phyloP scores from a whole-genome alignment of 495 filamentous ascomycete genomes.

The Penicilliopsis zonata region DNA sequence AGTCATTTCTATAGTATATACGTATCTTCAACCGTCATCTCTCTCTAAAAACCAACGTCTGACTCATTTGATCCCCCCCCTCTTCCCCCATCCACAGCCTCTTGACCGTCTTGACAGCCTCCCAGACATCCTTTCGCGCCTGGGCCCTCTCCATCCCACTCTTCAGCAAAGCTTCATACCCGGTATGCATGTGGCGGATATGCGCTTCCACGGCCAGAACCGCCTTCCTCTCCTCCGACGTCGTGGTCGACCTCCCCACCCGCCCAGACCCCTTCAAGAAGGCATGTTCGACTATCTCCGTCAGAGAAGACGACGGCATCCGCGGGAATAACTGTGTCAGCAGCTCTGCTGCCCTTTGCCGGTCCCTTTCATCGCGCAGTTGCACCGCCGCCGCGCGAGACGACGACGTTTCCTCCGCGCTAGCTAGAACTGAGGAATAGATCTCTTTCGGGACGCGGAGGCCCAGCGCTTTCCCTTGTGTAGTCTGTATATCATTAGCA shows the following conservation, averaged over 20 bases:
- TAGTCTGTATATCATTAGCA: constrained; percentile 13
- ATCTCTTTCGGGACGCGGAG: constrained; percentile 35
- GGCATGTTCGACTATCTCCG: constrained; percentile 28
- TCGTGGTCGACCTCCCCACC: constrained; percentile 30
- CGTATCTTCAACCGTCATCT: too few relatives aligned
- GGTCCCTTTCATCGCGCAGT: constrained; percentile 22
- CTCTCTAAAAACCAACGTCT: too few relatives aligned
- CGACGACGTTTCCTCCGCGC: constrained; percentile 21
- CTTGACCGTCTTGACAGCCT: constrained; percentile 14
- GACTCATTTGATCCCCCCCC: too few relatives aligned
- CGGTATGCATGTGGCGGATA: constrained; percentile 36
- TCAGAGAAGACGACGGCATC: constrained; percentile 28
- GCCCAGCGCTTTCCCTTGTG: constrained; percentile 23
- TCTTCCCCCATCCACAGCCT: constrained; percentile 17
- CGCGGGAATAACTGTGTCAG: constrained; percentile 25
- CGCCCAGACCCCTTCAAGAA: constrained; percentile 38
- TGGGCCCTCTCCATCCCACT: constrained; percentile 9
- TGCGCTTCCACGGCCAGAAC: constrained; percentile 37
- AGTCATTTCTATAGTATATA: too few relatives aligned
- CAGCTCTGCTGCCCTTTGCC: constrained; percentile 16
- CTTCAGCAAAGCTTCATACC: constrained; percentile 30
- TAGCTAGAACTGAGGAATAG: constrained; percentile 15
- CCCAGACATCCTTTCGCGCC: constrained; percentile 18
- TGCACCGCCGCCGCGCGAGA: constrained; percentile 27
- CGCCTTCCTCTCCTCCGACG: constrained; percentile 24